Conservation (phyloP, 1,139 yeast species). For the Kodamaea plutei region DNA sequence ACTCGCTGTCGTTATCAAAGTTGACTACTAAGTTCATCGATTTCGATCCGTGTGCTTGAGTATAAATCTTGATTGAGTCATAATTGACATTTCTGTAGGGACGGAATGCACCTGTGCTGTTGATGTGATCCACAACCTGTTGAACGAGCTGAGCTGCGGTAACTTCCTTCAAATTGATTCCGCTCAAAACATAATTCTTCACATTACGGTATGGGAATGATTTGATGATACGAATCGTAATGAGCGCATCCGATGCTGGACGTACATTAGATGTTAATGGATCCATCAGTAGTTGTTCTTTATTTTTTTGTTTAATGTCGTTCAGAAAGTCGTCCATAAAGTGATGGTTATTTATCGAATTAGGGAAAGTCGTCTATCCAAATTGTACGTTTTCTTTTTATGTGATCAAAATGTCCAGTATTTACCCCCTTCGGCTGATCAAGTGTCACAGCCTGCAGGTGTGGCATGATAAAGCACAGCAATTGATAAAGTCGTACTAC, state of each 20-base stretch:
- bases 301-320: too few species aligned
- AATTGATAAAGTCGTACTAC: too few species aligned
- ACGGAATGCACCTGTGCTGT: slow-evolving; percentile 65
- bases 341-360: too few species aligned
- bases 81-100: slow-evolving; percentile 79
- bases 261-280: slow-evolving; percentile 67
- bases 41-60: slow-evolving; percentile 93
- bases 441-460: too few species aligned
- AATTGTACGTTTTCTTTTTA: too few species aligned
- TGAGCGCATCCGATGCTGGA: slow-evolving; percentile 64
- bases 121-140: slow-evolving; percentile 42
- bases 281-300: slow-evolving; percentile 29
- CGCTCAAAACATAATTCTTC: slow-evolving; percentile 68
- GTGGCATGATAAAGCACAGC: too few species aligned
- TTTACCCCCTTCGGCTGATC: too few species aligned
- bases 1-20: slow-evolving; percentile 69
- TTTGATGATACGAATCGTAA: slow-evolving; percentile 83
- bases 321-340: too few species aligned
- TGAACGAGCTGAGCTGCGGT: slow-evolving; percentile 64
- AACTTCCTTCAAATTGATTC: slow-evolving; percentile 66
- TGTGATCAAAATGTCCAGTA: too few species aligned
- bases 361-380: too few species aligned
- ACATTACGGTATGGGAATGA: slow-evolving; percentile 92
- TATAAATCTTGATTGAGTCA: slow-evolving; percentile 79
- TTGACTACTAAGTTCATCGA: slow-evolving; percentile 90